Evolutionary conservation across 2,329 filamentous ascomycete species (phyloP).

Genomic region (Talaromyces sp.): DNA sequence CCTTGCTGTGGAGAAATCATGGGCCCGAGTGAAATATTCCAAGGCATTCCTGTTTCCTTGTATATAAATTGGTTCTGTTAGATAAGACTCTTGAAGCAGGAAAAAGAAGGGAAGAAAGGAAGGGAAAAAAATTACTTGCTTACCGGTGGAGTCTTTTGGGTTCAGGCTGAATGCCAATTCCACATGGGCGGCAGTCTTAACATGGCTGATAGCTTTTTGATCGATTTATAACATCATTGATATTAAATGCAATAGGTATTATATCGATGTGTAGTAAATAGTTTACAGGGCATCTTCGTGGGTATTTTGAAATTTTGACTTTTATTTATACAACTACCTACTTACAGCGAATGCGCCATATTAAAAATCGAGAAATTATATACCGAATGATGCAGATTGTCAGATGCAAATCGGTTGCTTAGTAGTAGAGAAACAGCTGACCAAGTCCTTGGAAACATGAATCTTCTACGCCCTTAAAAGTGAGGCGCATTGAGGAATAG

Average conservation of each 20-base stretch:
- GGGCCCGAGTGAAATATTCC: neutral
- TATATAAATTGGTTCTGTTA: neutral
- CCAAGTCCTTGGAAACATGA: neutral
- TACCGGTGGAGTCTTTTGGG: neutral
- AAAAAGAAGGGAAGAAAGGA: neutral
- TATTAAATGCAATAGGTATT: neutral
- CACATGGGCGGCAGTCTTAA: no score
- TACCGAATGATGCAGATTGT: neutral
- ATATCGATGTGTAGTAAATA: neutral
- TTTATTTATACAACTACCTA: neutral
- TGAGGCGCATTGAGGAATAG: constrained; percentile 10
- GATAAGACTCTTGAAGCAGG: no score
- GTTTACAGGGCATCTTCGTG: neutral
- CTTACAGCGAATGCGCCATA: neutral
- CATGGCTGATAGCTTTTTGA: neutral
- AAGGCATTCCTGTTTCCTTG: neutral
- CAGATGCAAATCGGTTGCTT: neutral
- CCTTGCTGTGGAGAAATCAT: neutral
- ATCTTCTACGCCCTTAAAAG: neutral
- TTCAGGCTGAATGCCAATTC: neutral
- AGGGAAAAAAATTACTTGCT: no score
- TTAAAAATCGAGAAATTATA: neutral
- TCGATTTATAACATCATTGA: neutral
- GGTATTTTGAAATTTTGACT: neutral
- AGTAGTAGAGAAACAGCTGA: neutral